Percentiles rank a stretch among this genome's conserved stretches.
Conservation (phyloP, 768 basidiomycete genomes). For the Kwoniella botswanensis region DNA sequence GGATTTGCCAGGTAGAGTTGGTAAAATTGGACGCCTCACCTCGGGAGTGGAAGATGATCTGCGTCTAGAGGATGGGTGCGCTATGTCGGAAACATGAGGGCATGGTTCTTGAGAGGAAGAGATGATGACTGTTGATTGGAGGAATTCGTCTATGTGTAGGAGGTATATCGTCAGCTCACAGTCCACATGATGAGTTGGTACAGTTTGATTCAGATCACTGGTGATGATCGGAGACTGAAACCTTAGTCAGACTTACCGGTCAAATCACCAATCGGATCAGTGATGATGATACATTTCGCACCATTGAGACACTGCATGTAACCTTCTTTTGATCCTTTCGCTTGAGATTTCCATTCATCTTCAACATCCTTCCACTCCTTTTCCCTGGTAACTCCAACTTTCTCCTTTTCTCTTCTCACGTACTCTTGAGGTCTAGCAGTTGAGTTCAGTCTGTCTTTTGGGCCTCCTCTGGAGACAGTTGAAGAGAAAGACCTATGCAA, state of each 20-base stretch:
- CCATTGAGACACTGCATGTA: constrained; percentile 11
- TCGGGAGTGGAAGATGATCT: not conserved
- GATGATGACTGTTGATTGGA: not conserved
- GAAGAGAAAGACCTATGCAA: not conserved
- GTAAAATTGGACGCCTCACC: too few species aligned
- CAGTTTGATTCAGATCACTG: too few species aligned
- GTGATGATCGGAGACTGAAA: not conserved
- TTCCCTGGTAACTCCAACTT: not conserved
- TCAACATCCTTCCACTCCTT: constrained; percentile 1
- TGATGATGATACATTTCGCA: constrained; percentile 24
- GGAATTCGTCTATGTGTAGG: not conserved
- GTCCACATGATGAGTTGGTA: too few species aligned
- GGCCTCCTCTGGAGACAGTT: not conserved
- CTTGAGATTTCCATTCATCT: constrained; percentile 6
- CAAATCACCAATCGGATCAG: constrained; percentile 15
- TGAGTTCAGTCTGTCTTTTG: not conserved
- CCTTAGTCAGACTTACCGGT: constrained; percentile 1
- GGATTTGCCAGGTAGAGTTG: not conserved
- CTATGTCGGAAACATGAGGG: constrained; percentile 1
- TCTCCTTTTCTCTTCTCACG: not conserved
- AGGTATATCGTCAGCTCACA: not conserved
- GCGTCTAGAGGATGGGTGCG: not conserved
- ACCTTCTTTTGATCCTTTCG: constrained; percentile 3
- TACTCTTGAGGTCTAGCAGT: not conserved
- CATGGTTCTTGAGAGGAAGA: constrained; percentile 7